A percentile compares a stretch with the other conserved stretches of the same genome.
phyloP scores from a whole-genome alignment of 352 stramenopile genomes.

The Thalassiosira mediterranea region DNA sequence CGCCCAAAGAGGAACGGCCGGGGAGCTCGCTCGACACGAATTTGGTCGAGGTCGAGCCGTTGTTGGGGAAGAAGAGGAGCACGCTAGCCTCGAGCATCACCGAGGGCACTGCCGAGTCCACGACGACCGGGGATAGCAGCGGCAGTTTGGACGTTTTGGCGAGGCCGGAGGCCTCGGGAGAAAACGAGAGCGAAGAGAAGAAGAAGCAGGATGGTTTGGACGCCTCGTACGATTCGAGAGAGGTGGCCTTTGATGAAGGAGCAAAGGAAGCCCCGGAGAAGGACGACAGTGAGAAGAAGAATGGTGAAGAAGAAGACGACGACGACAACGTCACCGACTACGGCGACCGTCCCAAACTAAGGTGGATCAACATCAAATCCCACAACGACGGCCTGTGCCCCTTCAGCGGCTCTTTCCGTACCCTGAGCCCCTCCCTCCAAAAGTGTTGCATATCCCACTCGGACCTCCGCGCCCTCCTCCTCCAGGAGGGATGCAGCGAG shows the following conservation, averaged over 20 bases:
- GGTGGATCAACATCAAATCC: slow-evolving; percentile 17
- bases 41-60: slow-evolving; percentile 47
- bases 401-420: slow-evolving; percentile 32
- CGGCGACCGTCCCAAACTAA: slow-evolving; percentile 26
- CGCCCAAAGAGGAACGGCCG: slow-evolving; percentile 54
- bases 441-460: slow-evolving; percentile 38
- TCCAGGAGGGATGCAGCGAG: slow-evolving; percentile 50
- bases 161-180: not conserved
- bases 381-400: slow-evolving; percentile 44
- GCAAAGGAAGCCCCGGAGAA: not conserved
- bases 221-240: slow-evolving; percentile 1
- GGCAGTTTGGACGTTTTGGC: not conserved
- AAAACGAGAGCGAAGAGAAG: not conserved
- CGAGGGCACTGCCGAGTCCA: slow-evolving; percentile 8
- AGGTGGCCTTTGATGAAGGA: slow-evolving; percentile 13
- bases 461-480: slow-evolving; percentile 29
- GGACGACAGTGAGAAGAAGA: slow-evolving; percentile 7
- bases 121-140: slow-evolving; percentile 15
- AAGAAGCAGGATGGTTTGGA: slow-evolving; percentile 6
- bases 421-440: not conserved
- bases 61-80: slow-evolving; percentile 27
- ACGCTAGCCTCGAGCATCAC: slow-evolving; percentile 1
- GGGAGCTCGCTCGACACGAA: slow-evolving; percentile 59
- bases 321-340: slow-evolving; percentile 52
- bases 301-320: slow-evolving; percentile 18